Evolutionary conservation across 345 rosid species (phyloP).

Genomic region (Bretschneidera sinensis): DNA sequence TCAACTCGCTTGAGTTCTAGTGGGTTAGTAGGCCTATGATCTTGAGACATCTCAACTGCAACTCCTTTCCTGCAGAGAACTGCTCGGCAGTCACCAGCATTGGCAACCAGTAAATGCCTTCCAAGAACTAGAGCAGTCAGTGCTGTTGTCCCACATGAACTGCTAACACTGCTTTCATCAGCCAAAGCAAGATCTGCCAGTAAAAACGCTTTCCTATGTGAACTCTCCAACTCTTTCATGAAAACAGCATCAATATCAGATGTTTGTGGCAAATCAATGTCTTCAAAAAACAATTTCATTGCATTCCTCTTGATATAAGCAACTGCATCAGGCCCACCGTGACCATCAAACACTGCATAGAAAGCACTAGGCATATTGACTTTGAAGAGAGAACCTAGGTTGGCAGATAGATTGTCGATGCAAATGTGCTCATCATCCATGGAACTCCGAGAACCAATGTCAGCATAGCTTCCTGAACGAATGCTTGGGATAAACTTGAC

Average conservation of each 20-base stretch:
- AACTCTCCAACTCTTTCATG: conserved; percentile 51
- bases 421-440: conserved; percentile 88
- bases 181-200: conserved; percentile 73
- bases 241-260: conserved; percentile 48
- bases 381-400: conserved; percentile 45
- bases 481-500: conserved; percentile 47
- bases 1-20: conserved; percentile 72
- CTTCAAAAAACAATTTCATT: conserved; percentile 62
- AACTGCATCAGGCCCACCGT: conserved; percentile 89
- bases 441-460: conserved; percentile 55
- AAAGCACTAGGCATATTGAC: conserved; percentile 65
- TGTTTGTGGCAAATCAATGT: conserved; percentile 46
- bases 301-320: conserved; percentile 69
- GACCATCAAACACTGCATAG: conserved; percentile 93
- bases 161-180: conserved; percentile 54
- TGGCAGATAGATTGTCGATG: conserved; percentile 70
- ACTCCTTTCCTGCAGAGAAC: conserved; percentile 71
- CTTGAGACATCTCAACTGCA: conserved; percentile 79
- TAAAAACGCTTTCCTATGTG: conserved; percentile 56
- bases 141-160: conserved; percentile 82
- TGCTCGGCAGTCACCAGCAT: conserved; percentile 87
- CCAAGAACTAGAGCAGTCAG: conserved; percentile 72
- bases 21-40: conserved; percentile 58
- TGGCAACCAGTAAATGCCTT: conserved; percentile 65
- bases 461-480: conserved; percentile 75